Evolutionary conservation across 2,329 filamentous ascomycete species (phyloP).

Genomic region (Epichloe sibirici): DNA sequence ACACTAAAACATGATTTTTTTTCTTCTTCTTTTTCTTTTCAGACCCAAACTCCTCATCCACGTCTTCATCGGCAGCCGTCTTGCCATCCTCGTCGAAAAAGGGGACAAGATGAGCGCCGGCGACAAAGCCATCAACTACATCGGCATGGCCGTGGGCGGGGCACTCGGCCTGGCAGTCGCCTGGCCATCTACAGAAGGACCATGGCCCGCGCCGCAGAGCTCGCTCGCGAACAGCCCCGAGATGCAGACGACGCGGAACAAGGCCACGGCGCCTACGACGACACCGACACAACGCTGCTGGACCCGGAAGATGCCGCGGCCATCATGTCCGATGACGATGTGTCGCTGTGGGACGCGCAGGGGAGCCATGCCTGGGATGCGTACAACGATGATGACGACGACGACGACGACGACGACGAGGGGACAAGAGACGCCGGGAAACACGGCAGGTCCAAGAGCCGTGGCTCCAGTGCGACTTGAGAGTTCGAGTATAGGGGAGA

Average conservation of each 20-base stretch:
- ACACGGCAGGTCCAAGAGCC: neutral
- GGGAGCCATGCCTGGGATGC: conserved; percentile 22
- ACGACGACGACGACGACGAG: conserved; percentile 11
- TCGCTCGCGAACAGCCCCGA: conserved; percentile 33
- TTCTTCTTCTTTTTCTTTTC: neutral
- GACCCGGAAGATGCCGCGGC: conserved; percentile 40
- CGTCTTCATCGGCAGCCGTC: conserved; percentile 77
- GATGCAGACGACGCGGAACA: conserved; percentile 16
- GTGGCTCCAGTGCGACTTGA: neutral
- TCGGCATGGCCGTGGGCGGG: conserved; percentile 62
- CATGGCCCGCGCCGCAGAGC: conserved; percentile 48
- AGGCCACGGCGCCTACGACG: conserved; percentile 28
- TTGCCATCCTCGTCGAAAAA: conserved; percentile 72
- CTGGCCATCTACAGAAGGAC: conserved; percentile 72
- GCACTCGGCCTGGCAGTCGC: conserved; percentile 60
- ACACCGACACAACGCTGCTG: conserved; percentile 30
- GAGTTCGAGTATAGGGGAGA: no score
- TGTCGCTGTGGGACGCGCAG: conserved; percentile 41
- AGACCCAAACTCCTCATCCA: conserved; percentile 82
- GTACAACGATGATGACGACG: conserved; percentile 19
- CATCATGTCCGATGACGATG: conserved; percentile 46
- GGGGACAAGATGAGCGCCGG: conserved; percentile 70
- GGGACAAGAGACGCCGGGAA: conserved; percentile 1
- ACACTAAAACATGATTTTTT: no score
- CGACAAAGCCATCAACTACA: conserved; percentile 73